Percentiles rank a stretch among this genome's conserved stretches.
These are phyloP conservation scores for Cordyceps javanica DNA, from an alignment of 2,329 filamentous ascomycete genomes.

Conservation along the genomic window DNA sequence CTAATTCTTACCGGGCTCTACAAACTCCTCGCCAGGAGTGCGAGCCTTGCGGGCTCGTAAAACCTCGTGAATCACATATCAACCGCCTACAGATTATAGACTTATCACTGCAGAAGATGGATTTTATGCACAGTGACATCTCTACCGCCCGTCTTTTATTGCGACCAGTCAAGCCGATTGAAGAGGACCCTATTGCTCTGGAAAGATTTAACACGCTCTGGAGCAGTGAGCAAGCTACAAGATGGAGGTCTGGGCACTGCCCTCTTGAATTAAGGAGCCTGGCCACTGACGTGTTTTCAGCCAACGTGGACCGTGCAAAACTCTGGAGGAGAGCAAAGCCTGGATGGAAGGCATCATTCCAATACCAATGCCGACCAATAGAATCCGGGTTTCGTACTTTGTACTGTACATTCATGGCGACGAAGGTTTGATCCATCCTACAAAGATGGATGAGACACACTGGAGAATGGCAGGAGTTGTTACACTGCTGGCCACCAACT, in stretches of 20 bases:
- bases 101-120: neutral
- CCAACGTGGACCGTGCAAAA: neutral
- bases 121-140: neutral
- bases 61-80: too few species aligned
- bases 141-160: neutral
- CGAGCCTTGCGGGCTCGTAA: too few species aligned
- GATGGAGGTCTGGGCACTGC: neutral
- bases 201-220: neutral
- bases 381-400: neutral
- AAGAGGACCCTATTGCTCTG: neutral
- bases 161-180: neutral
- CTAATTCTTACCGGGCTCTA: too few species aligned
- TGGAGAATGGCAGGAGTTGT: neutral
- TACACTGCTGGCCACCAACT: neutral
- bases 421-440: neutral
- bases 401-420: neutral
- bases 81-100: too few species aligned
- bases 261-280: neutral
- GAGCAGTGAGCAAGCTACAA: neutral
- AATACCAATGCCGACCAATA: neutral
- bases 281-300: neutral
- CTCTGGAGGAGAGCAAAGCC: neutral
- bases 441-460: neutral
- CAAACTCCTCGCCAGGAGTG: too few species aligned
- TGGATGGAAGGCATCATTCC: slow-evolving; percentile 1